These are phyloP conservation scores for Cytospora piceicola DNA, from an alignment of 2,329 filamentous ascomycete species.

Conservation along the genomic window DNA sequence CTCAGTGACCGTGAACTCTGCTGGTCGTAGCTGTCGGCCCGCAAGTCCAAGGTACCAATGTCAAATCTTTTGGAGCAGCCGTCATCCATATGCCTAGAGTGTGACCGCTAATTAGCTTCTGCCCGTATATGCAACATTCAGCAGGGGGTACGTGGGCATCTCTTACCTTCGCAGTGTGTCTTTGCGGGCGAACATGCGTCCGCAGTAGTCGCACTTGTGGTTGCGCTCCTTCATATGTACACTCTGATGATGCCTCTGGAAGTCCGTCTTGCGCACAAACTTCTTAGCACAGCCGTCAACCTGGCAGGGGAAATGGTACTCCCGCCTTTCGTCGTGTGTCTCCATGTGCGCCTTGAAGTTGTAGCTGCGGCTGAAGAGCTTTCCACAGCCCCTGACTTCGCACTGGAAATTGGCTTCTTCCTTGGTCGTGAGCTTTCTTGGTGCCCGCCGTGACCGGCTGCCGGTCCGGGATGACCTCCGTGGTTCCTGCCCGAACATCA, in stretches of 20 bases:
- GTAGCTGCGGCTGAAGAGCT: conserved; percentile 80
- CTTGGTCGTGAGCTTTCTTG: conserved; percentile 62
- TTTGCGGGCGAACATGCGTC: conserved; percentile 74
- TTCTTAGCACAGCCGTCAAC: conserved; percentile 69
- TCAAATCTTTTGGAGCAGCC: conserved; percentile 72
- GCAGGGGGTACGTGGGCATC: not conserved
- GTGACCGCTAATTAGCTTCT: conserved; percentile 8
- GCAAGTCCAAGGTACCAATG: conserved; percentile 55
- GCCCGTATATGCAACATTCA: not conserved
- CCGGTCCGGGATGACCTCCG: conserved; percentile 36
- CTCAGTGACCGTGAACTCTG: conserved; percentile 27
- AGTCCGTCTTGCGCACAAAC: conserved; percentile 83
- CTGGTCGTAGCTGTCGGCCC: conserved; percentile 39
- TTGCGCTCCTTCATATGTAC: conserved; percentile 77
- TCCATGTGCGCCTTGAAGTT: conserved; percentile 88
- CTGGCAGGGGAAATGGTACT: conserved; percentile 71
- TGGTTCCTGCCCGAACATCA: conserved; percentile 34
- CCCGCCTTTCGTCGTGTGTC: conserved; percentile 75
- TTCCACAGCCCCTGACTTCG: conserved; percentile 69
- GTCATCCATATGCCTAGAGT: conserved; percentile 71
- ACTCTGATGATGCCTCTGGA: conserved; percentile 64
- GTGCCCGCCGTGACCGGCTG: conserved; percentile 42
- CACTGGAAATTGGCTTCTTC: conserved; percentile 76
- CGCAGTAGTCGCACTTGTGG: conserved; percentile 72
- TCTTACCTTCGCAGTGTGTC: conserved; percentile 79